phyloP scores from a whole-genome alignment of 2,329 filamentous ascomycete species.

The Fusarium penzigii region DNA sequence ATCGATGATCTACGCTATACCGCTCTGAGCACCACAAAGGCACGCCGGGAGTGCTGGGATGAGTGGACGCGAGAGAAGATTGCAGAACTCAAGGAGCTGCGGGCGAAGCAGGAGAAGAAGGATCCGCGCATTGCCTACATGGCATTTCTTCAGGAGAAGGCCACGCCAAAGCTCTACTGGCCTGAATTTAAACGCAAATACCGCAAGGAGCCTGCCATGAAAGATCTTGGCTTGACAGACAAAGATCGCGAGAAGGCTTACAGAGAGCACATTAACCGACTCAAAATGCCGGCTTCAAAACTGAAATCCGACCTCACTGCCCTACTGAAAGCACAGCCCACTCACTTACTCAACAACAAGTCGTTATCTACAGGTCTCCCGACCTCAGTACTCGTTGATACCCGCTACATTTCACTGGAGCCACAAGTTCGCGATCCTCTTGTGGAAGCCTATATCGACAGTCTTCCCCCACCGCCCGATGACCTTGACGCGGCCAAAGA shows the following conservation, averaged over 20 bases:
- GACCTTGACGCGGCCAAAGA: constrained; percentile 42
- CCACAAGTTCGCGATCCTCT: constrained; percentile 62
- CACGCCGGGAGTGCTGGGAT: constrained; percentile 79
- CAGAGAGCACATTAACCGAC: constrained; percentile 68
- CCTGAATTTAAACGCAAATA: constrained; percentile 93
- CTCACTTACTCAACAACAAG: constrained; percentile 58
- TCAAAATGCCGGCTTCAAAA: constrained; percentile 65
- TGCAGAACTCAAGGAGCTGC: constrained; percentile 67
- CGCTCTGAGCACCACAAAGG: constrained; percentile 76
- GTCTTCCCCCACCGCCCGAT: constrained; percentile 59
- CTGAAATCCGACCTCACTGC: constrained; percentile 69
- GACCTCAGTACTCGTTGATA: constrained; percentile 61
- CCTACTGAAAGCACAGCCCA: constrained; percentile 63
- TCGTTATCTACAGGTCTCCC: constrained; percentile 62
- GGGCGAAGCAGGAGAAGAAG: constrained; percentile 74
- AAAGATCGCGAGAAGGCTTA: constrained; percentile 81
- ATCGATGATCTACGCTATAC: constrained; percentile 88
- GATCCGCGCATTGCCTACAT: constrained; percentile 85
- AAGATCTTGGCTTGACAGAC: constrained; percentile 68
- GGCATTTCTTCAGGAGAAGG: constrained; percentile 75
- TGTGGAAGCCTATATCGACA: constrained; percentile 66
- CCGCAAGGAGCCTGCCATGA: constrained; percentile 79
- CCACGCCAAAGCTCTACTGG: constrained; percentile 94
- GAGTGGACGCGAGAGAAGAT: constrained; percentile 82
- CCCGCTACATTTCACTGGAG: constrained; percentile 70